Evolutionary conservation across 176 grass and related monocot genomes (phyloP).

Genomic region (Musa schizocarpa): DNA sequence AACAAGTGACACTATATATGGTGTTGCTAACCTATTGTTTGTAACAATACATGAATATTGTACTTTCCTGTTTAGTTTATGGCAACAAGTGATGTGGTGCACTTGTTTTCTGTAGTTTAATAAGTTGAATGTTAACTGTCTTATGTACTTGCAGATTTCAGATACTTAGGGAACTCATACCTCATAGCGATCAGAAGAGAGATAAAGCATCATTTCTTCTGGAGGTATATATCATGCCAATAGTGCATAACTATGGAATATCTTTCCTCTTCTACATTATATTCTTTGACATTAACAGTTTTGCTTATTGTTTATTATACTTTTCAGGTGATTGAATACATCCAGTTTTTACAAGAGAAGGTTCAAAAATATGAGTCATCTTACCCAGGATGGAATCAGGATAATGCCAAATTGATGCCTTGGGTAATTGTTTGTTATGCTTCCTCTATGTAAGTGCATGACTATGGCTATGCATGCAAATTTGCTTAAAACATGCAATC

Average conservation of each 20-base stretch:
- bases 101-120: neutral
- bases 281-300: neutral
- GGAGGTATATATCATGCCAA: slow-evolving; percentile 40
- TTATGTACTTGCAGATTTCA: slow-evolving; percentile 69
- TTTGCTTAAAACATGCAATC: slow-evolving; percentile 5
- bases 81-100: neutral
- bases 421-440: slow-evolving; percentile 45
- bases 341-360: slow-evolving; percentile 92
- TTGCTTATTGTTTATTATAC: neutral
- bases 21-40: neutral
- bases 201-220: slow-evolving; percentile 96
- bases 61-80: neutral
- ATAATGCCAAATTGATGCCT: slow-evolving; percentile 76
- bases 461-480: neutral
- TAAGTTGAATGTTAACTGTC: neutral
- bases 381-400: slow-evolving; percentile 81
- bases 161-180: slow-evolving; percentile 93
- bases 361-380: slow-evolving; percentile 45
- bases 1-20: neutral
- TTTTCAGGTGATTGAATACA: slow-evolving; percentile 88
- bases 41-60: neutral
- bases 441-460: slow-evolving; percentile 1
- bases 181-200: slow-evolving; percentile 96
- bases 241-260: neutral
- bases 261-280: neutral